A percentile compares a stretch with the other conserved stretches of the same genome.
phyloP scores from a whole-genome alignment of 768 basidiomycete species.

The Lepiota brunneoincarnata region DNA sequence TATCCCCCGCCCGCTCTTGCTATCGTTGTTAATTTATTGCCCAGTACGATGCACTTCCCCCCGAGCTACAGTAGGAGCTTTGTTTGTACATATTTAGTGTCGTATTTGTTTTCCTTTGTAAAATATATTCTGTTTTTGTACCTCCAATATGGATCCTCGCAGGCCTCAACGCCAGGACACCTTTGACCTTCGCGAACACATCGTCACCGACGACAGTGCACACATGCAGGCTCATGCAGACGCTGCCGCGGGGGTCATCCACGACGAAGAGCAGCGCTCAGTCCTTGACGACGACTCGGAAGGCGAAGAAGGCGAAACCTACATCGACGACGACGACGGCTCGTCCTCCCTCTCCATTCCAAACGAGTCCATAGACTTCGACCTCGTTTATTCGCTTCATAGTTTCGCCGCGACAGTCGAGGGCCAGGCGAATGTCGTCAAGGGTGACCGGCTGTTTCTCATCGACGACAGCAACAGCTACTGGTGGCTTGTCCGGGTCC shows the following conservation, averaged over 20 bases:
- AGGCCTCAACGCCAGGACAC: slow-evolving; percentile 1
- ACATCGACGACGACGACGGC: slow-evolving; percentile 71
- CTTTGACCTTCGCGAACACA: slow-evolving; percentile 7
- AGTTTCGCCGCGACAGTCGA: slow-evolving; percentile 98
- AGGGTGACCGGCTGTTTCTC: slow-evolving; percentile 93
- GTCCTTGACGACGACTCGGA: slow-evolving; percentile 86
- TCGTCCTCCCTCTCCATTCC: slow-evolving; percentile 85
- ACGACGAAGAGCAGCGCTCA: slow-evolving; percentile 75
- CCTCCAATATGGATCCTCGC: neutral
- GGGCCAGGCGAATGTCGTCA: slow-evolving; percentile 97
- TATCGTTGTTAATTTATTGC: neutral
- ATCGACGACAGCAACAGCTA: slow-evolving; percentile 99
- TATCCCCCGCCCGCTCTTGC: neutral
- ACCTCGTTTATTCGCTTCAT: slow-evolving; percentile 89
- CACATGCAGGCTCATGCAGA: slow-evolving; percentile 9
- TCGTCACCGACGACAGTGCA: neutral
- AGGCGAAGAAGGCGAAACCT: slow-evolving; percentile 67
- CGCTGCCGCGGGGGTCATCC: slow-evolving; percentile 29
- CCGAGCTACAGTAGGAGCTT: slow-evolving; percentile 2
- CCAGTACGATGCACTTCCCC: slow-evolving; percentile 13
- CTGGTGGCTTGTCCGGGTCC: slow-evolving; percentile 99
- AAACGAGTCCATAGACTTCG: slow-evolving; percentile 91
- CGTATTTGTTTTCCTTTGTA: no score
- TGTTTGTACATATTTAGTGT: neutral
- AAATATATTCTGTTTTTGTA: neutral